Evolutionary conservation across 768 basidiomycete genomes (phyloP).

Genomic region (Hygrophorus pudorinus): DNA sequence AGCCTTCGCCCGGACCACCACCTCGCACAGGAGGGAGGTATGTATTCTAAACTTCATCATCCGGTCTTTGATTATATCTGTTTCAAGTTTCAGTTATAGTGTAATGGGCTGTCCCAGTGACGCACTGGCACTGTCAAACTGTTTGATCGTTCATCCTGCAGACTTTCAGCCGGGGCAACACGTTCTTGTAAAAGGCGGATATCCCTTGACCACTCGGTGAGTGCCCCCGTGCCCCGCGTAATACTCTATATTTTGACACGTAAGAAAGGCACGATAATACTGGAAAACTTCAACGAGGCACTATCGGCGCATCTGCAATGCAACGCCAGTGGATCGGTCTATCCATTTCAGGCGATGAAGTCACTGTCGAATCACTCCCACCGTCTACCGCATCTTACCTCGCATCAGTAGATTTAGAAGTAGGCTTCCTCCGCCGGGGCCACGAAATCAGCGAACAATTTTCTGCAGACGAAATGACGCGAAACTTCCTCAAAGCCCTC

Average conservation of each 20-base stretch:
- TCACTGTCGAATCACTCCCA: conserved; percentile 58
- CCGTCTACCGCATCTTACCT: conserved; percentile 50
- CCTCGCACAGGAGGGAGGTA: conserved; percentile 23
- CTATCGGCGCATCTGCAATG: conserved; percentile 64
- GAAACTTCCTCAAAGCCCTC: conserved; percentile 67
- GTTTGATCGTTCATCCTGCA: conserved; percentile 65
- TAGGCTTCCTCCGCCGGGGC: conserved; percentile 49
- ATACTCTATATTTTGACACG: not conserved
- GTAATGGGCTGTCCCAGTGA: conserved; percentile 57
- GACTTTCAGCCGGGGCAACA: conserved; percentile 72
- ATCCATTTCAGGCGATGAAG: conserved; percentile 66
- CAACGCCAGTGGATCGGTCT: conserved; percentile 90
- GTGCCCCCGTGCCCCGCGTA: conserved; percentile 12
- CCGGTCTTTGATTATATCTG: not conserved
- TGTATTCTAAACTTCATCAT: conserved; percentile 1
- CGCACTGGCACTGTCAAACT: conserved; percentile 68
- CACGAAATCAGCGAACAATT: conserved; percentile 58
- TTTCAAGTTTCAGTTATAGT: conserved; percentile 28
- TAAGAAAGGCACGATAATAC: conserved; percentile 69
- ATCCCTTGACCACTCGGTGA: conserved; percentile 66
- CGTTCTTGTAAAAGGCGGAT: conserved; percentile 64
- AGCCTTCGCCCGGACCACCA: conserved; percentile 19
- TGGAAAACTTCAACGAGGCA: conserved; percentile 53
- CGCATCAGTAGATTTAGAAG: conserved; percentile 72
- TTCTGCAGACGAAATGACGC: conserved; percentile 78